Evolutionary conservation across 371 early-diverging fungal species (phyloP), one percentile per base, ranked within the genome.

Genomic region (Mortierella sp.): DNA sequence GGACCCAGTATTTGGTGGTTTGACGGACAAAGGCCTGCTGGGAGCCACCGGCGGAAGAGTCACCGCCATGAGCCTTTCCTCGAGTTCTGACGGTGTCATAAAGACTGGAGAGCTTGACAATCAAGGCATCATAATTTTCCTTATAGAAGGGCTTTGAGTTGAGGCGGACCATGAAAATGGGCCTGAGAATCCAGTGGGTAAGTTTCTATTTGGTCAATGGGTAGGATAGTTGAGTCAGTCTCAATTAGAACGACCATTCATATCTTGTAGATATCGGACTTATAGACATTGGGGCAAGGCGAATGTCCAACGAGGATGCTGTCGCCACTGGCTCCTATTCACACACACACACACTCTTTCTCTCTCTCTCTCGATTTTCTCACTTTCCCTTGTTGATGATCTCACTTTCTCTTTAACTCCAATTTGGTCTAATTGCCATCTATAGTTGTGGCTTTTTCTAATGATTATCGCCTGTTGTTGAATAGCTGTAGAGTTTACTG

Each of bases 1-100:
- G 98, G 19, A 99, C 96, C 99, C 99, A 99, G 85, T 99, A 99
- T 86, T 99, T 97, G 40, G 93, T 90, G 22, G 96, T 96, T 61
- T 91, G 89, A 22, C 96, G 89, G 12, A 96, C 96, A 87, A 95
- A 95, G 61, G 91, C 91, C 66, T 87, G 89, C 63, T 91, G 89
- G 13, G 89, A 86, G 9, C 88, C 89, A 34, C 91, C 92, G n/a
- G 92, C 88, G 42, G 89, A 84, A 42, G 91, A 87, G 61, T 85
- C 85, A 17, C 86, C 86, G 35, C 74, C 75, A 35, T 86, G 72
- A 6, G 73, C 82, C 64, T 87, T 83, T 56, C 97, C 96, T 67
- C 97, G 93, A 42, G 93, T 94, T 64, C 98, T 89, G 42, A 96
- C 94, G 45, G 92, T 92, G 67, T 94, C 92, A 86, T 95, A 98